These are phyloP conservation scores for Colletotrichum gloeosporioides DNA, from an alignment of 2,329 filamentous ascomycete genomes.

Conservation along the genomic window DNA sequence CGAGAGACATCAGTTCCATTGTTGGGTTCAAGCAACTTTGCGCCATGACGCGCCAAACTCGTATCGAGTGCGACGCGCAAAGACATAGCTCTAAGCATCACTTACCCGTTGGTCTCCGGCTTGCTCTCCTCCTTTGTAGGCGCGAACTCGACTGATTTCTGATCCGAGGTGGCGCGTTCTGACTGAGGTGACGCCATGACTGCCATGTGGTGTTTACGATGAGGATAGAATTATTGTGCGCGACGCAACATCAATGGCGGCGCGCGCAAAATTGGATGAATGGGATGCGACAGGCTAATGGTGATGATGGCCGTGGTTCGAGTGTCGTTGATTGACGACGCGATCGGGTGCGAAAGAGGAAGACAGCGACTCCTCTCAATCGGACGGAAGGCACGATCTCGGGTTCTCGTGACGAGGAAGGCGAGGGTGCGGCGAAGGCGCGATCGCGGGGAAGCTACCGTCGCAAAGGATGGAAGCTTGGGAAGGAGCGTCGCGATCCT, in stretches of 20 bases:
- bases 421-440: not conserved
- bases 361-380: not conserved
- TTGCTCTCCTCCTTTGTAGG: conserved; percentile 36
- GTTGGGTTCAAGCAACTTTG: not conserved
- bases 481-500: not conserved
- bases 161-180: conserved; percentile 46
- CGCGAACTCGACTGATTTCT: conserved; percentile 47
- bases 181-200: conserved; percentile 57
- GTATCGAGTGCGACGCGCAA: conserved; percentile 8
- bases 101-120: conserved; percentile 44
- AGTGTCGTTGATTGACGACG: not conserved
- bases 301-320: not conserved
- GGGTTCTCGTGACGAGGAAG: not conserved
- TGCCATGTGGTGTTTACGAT: conserved; percentile 48
- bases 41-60: conserved; percentile 13
- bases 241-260: conserved; percentile 41
- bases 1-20: not conserved
- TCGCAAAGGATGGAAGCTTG: not conserved
- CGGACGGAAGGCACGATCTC: not conserved
- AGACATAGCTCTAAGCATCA: conserved; percentile 13
- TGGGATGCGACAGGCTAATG: not conserved
- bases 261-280: not conserved
- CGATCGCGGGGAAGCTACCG: not conserved
- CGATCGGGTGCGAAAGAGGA: not conserved
- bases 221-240: conserved; percentile 30